phyloP scores from a whole-genome alignment of 2,329 filamentous ascomycete genomes.

The Monosporascus cannonballus region DNA sequence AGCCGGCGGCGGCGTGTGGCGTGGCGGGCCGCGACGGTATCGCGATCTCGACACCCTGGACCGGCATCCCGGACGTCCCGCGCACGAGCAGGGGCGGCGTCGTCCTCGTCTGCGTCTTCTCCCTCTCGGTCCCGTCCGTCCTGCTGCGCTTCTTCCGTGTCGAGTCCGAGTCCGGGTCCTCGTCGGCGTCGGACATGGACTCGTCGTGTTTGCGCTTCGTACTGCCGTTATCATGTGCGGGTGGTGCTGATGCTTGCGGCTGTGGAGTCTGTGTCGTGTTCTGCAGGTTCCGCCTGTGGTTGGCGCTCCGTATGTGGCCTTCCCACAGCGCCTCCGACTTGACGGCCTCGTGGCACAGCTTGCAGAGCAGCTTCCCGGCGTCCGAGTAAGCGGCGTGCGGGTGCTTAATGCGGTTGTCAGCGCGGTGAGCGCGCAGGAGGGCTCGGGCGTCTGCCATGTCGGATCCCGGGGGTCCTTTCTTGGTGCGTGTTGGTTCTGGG shows the following conservation, averaged over 20 bases:
- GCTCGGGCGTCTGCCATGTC: constrained; percentile 74
- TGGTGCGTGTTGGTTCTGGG: too few relatives aligned
- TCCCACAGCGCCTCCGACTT: constrained; percentile 66
- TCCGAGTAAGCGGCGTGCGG: constrained; percentile 63
- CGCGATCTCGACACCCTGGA: constrained; percentile 52
- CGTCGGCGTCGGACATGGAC: constrained; percentile 25
- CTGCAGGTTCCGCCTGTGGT: constrained; percentile 36
- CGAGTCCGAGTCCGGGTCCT: constrained; percentile 20
- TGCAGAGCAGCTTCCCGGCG: constrained; percentile 62
- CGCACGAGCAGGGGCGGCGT: constrained; percentile 38
- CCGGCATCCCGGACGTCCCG: constrained; percentile 45
- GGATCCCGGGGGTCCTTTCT: neutral
- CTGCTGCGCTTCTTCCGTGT: constrained; percentile 41
- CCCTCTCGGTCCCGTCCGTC: constrained; percentile 25
- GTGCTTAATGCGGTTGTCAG: constrained; percentile 65
- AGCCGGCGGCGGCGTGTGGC: constrained; percentile 37
- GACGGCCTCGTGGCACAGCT: constrained; percentile 56
- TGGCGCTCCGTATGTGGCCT: constrained; percentile 46
- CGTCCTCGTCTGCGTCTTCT: constrained; percentile 18
- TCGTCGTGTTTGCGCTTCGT: constrained; percentile 24
- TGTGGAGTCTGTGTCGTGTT: constrained; percentile 12
- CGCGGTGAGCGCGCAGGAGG: constrained; percentile 71
- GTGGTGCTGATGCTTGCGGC: constrained; percentile 14
- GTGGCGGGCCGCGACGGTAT: constrained; percentile 61
- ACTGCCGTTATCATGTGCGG: constrained; percentile 1